Percentiles rank a stretch among this genome's conserved stretches.
phyloP scores from a whole-genome alignment of 1,284 basidiomycete species.

The Taiwanofungus camphoratus region DNA sequence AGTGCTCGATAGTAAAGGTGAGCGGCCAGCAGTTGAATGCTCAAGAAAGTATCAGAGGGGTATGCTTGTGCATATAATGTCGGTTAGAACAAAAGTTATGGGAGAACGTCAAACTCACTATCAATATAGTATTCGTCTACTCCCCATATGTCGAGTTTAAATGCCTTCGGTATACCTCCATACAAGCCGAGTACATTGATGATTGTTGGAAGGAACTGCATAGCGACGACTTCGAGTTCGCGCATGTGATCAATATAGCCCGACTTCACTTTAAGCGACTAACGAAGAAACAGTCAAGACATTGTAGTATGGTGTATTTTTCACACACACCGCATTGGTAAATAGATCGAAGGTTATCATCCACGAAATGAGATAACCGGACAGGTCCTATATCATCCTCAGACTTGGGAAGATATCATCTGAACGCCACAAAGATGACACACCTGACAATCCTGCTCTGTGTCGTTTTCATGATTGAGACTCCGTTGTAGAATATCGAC shows the following conservation, averaged over 20 bases:
- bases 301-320: background rate
- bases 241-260: constrained; percentile 86
- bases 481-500: constrained; percentile 55
- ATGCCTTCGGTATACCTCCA: constrained; percentile 50
- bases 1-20: constrained; percentile 88
- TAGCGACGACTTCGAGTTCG: constrained; percentile 56
- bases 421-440: constrained; percentile 9
- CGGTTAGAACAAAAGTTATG: background rate
- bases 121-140: constrained; percentile 85
- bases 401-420: background rate
- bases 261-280: constrained; percentile 79
- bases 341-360: constrained; percentile 89
- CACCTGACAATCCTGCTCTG: constrained; percentile 34
- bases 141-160: constrained; percentile 79
- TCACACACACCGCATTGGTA: constrained; percentile 64
- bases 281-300: constrained; percentile 6
- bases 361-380: constrained; percentile 82
- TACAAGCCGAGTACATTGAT: constrained; percentile 67
- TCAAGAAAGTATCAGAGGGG: constrained; percentile 48
- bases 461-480: constrained; percentile 34
- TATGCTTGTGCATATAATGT: constrained; percentile 42
- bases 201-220: constrained; percentile 70
- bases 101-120: constrained; percentile 41
- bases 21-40: constrained; percentile 72
- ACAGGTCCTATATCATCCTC: constrained; percentile 33